Conservation (phyloP, 192 early-diverging fungal genomes). For the Coemansia sp. region DNA sequence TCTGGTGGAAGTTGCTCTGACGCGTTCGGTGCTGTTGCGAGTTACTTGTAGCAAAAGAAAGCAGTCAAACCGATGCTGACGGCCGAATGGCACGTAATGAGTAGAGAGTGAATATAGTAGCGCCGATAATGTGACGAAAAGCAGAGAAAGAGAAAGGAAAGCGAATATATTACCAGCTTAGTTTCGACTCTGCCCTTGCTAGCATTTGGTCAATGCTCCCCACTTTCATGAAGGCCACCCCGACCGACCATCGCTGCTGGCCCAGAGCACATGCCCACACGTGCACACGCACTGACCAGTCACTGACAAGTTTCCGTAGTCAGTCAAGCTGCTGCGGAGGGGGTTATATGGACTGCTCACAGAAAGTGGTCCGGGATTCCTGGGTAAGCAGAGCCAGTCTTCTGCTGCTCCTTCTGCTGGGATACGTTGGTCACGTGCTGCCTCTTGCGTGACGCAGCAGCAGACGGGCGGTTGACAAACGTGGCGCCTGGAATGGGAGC, state of each 20-base stretch:
- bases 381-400: conserved; percentile 2
- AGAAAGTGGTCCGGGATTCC: conserved; percentile 19
- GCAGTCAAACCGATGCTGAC: neutral
- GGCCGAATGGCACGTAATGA: neutral
- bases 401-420: conserved; percentile 12
- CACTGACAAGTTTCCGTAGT: neutral
- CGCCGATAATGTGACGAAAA: neutral
- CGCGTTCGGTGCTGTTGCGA: neutral
- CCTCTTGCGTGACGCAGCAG: conserved; percentile 12
- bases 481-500: conserved; percentile 28
- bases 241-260: neutral
- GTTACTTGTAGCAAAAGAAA: neutral
- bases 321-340: neutral
- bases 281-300: neutral
- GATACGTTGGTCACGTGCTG: neutral
- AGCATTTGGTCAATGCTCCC: neutral
- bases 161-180: neutral
- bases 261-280: neutral
- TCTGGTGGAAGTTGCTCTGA: neutral
- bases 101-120: neutral
- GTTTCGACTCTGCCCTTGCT: neutral
- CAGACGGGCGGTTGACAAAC: conserved; percentile 18
- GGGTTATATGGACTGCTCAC: neutral
- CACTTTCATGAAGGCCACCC: neutral
- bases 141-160: neutral